These are phyloP conservation scores for Fusarium buxicola DNA, from an alignment of 2,329 filamentous ascomycete species.

Conservation along the genomic window DNA sequence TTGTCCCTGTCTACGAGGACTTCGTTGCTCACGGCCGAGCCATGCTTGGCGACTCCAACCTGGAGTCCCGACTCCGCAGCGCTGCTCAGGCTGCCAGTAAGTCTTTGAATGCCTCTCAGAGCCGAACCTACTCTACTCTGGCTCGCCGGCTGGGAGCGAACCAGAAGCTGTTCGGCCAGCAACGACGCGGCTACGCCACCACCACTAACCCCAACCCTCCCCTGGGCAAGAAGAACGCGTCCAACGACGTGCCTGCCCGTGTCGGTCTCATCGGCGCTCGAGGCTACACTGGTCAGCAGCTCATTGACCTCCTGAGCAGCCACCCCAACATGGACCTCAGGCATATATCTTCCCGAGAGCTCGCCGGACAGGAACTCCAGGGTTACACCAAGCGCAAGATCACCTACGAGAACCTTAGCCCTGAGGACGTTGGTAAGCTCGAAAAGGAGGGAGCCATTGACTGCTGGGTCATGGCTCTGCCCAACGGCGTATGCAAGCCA, in stretches of 20 bases:
- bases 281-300: conserved; percentile 92
- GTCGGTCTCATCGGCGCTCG: conserved; percentile 91
- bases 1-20: conserved; percentile 84
- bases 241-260: conserved; percentile 81
- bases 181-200: conserved; percentile 36
- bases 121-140: conserved; percentile 33
- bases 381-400: conserved; percentile 94
- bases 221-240: conserved; percentile 87
- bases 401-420: conserved; percentile 88
- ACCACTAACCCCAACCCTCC: conserved; percentile 81
- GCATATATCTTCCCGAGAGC: conserved; percentile 93
- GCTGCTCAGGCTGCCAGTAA: conserved; percentile 77
- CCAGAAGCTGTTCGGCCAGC: conserved; percentile 30
- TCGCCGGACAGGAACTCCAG: conserved; percentile 85
- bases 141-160: not conserved
- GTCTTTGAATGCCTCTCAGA: conserved; percentile 53
- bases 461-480: conserved; percentile 97
- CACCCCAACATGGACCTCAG: conserved; percentile 92
- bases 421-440: conserved; percentile 88
- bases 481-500: conserved; percentile 94
- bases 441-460: conserved; percentile 87
- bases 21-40: conserved; percentile 85
- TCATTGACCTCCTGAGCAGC: conserved; percentile 86
- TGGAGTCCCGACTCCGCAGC: conserved; percentile 85
- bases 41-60: conserved; percentile 90